phyloP scores from a whole-genome alignment of 176 grass and related monocot genomes.

The Phragmites australis region DNA sequence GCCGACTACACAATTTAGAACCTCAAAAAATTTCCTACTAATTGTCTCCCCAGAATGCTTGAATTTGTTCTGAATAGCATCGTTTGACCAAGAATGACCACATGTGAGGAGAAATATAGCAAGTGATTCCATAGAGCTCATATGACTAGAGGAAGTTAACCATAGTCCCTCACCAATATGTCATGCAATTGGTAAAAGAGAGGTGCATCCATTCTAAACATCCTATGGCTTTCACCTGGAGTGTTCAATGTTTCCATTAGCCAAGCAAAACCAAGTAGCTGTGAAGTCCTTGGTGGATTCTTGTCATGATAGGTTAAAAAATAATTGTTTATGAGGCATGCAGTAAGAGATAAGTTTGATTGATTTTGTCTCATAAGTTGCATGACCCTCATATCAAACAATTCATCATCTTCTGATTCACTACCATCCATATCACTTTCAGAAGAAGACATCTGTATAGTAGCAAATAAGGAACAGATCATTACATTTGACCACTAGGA shows the following conservation, averaged over 20 bases:
- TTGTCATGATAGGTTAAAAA: neutral
- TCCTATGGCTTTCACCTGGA: neutral
- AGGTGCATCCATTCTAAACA: neutral
- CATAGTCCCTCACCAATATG: too few species aligned
- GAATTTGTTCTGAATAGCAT: neutral
- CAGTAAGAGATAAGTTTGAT: neutral
- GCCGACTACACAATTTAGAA: neutral
- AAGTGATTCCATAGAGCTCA: neutral
- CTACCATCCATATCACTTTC: neutral
- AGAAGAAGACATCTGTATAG: neutral
- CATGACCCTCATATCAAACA: neutral
- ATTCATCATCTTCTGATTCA: neutral
- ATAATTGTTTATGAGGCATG: neutral
- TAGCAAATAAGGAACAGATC: too few species aligned
- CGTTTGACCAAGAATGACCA: neutral
- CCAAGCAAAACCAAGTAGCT: neutral
- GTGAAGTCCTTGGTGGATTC: neutral
- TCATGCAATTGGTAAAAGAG: too few species aligned
- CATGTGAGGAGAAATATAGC: neutral
- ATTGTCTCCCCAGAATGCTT: neutral
- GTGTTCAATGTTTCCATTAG: neutral
- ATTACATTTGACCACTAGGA: too few species aligned
- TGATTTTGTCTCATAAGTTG: neutral
- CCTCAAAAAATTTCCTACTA: neutral
- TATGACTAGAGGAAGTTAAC: neutral